Conservation (phyloP, 2,329 filamentous ascomycete species). For the Alternaria burnsii region DNA sequence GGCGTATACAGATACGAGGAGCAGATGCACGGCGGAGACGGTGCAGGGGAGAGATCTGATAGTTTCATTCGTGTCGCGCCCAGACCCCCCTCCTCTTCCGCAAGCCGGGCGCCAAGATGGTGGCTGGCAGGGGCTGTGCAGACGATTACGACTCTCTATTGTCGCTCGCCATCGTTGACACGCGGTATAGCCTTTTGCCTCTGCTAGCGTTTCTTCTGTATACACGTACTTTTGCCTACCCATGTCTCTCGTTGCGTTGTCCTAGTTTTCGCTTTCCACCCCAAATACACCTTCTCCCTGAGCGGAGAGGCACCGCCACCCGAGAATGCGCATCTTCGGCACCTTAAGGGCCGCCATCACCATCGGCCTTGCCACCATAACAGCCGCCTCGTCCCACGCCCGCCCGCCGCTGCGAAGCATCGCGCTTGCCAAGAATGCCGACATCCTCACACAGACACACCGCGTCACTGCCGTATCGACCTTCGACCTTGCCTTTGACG, state of each 20-base stretch:
- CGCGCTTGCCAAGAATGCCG: slow-evolving; percentile 74
- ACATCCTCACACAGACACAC: slow-evolving; percentile 80
- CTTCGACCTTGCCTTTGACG: slow-evolving; percentile 84
- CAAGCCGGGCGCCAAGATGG: slow-evolving; percentile 23
- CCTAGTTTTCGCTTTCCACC: slow-evolving; percentile 9
- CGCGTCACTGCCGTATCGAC: slow-evolving; percentile 80
- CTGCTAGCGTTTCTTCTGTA: slow-evolving; percentile 13
- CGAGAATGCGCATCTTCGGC: slow-evolving; percentile 41
- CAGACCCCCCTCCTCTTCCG: slow-evolving; percentile 25
- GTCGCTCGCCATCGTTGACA: slow-evolving; percentile 24
- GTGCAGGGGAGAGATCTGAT: slow-evolving; percentile 8
- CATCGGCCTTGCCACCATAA: slow-evolving; percentile 36
- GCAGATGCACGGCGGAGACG: not conserved
- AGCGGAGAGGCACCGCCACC: slow-evolving; percentile 34
- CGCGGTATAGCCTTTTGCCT: slow-evolving; percentile 19
- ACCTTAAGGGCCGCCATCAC: slow-evolving; percentile 28
- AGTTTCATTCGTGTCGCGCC: slow-evolving; percentile 34
- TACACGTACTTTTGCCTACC: slow-evolving; percentile 22
- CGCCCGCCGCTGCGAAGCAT: slow-evolving; percentile 81
- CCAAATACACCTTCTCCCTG: slow-evolving; percentile 19
- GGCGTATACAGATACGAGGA: not conserved
- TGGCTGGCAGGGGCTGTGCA: slow-evolving; percentile 30
- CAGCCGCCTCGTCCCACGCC: slow-evolving; percentile 42
- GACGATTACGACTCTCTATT: slow-evolving; percentile 33
- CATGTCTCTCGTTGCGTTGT: slow-evolving; percentile 45